Evolutionary conservation across 805 yeast genomes (phyloP).

Genomic region (Debaryomyces castellii): DNA sequence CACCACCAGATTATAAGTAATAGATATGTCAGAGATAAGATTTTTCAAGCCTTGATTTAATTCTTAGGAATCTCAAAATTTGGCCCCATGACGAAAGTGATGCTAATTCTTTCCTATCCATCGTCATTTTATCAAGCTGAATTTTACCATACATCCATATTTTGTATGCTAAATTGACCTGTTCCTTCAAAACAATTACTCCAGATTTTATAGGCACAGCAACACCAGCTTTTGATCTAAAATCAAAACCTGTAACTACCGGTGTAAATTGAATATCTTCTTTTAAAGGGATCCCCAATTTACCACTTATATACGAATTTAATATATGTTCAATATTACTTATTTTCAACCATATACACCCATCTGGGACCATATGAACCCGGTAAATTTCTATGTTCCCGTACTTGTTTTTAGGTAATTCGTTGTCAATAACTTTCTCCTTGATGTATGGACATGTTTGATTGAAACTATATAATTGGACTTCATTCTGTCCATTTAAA

Average conservation of each 20-base stretch:
- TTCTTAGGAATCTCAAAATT: constrained; percentile 13
- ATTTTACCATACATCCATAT: constrained; percentile 26
- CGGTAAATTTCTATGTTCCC: constrained; percentile 32
- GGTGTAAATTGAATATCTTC: constrained; percentile 23
- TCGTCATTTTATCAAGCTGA: constrained; percentile 4
- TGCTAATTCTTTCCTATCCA: not conserved
- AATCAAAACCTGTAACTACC: constrained; percentile 30
- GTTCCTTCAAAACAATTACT: constrained; percentile 20
- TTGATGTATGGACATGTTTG: constrained; percentile 29
- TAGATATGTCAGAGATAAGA: constrained; percentile 1
- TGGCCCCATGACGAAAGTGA: constrained; percentile 13
- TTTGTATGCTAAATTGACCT: constrained; percentile 16
- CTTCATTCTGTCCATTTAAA: constrained; percentile 14
- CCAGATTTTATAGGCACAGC: constrained; percentile 30
- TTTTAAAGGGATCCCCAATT: constrained; percentile 2
- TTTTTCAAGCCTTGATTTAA: constrained; percentile 14
- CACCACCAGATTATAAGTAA: constrained; percentile 35
- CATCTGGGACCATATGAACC: constrained; percentile 28
- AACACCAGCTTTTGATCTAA: constrained; percentile 17
- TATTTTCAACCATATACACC: constrained; percentile 27
- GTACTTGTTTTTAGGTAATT: constrained; percentile 26
- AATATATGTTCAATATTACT: constrained; percentile 19
- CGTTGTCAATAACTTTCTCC: constrained; percentile 4
- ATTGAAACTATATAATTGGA: constrained; percentile 21
- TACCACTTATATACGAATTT: constrained; percentile 8